A percentile compares a stretch with the other conserved stretches of the same genome.
phyloP scores from a whole-genome alignment of 305 asterid genomes.

The Fraxinus baroniana region DNA sequence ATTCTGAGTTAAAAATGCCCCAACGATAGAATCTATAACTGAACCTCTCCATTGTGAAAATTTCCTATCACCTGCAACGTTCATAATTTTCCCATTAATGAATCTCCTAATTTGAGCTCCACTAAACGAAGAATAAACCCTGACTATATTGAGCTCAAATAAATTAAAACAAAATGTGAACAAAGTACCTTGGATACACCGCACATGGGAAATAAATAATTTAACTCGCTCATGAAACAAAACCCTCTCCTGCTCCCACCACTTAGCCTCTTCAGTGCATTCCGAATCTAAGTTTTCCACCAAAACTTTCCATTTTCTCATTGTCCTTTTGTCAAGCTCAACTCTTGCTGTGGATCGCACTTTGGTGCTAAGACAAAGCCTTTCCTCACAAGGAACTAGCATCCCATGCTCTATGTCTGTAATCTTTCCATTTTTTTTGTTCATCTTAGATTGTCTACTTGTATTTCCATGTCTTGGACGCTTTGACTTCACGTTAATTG shows the following conservation, averaged over 20 bases:
- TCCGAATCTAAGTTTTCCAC: not conserved
- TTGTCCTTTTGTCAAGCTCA: constrained; percentile 22
- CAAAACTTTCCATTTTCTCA: constrained; percentile 15
- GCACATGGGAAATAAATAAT: constrained; percentile 34
- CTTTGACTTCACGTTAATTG: not conserved
- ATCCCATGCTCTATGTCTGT: constrained; percentile 1
- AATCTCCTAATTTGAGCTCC: not conserved
- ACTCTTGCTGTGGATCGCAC: constrained; percentile 18
- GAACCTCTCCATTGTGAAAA: constrained; percentile 50
- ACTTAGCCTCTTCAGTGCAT: not conserved
- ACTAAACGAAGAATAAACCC: not conserved
- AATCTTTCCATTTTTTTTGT: not conserved
- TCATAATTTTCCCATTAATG: not conserved
- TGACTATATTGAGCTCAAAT: not conserved
- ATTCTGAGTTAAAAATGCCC: constrained; percentile 48
- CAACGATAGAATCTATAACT: constrained; percentile 44
- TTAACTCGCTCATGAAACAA: constrained; percentile 16
- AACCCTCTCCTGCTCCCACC: constrained; percentile 23
- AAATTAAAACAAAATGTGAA: not conserved
- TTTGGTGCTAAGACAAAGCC: not conserved
- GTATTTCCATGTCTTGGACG: not conserved
- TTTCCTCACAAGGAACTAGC: constrained; percentile 6
- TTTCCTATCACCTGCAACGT: constrained; percentile 34
- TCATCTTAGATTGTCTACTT: not conserved
- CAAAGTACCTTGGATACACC: constrained; percentile 32